These are phyloP conservation scores for Penicillium egyptiacum DNA, from an alignment of 495 filamentous ascomycete genomes.

Conservation along the genomic window DNA sequence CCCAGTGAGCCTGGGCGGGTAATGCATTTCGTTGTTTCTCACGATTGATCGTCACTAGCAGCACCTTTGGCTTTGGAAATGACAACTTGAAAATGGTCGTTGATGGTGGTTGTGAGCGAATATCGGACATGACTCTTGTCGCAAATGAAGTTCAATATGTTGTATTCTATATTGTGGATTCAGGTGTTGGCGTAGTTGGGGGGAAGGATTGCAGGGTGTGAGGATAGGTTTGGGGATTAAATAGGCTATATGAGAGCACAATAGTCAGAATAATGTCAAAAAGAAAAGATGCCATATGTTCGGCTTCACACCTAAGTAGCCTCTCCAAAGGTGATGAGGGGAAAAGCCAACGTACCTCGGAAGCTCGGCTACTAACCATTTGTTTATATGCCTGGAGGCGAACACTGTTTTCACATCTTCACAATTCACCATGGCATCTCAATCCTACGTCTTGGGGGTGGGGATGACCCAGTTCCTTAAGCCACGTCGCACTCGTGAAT, in stretches of 20 bases:
- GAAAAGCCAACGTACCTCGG: conserved; percentile 14
- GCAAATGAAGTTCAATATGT: not conserved
- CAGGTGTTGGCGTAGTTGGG: not conserved
- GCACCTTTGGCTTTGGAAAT: conserved; percentile 34
- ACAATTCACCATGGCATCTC: conserved; percentile 4
- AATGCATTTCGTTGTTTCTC: conserved; percentile 44
- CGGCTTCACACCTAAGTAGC: not conserved
- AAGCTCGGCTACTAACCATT: conserved; percentile 10
- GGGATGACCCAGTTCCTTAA: conserved; percentile 27
- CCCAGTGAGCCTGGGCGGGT: conserved; percentile 43
- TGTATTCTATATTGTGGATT: not conserved
- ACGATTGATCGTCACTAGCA: conserved; percentile 39
- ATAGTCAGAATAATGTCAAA: not conserved
- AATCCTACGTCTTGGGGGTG: conserved; percentile 22
- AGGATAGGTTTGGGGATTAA: not conserved
- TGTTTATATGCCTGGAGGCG: no score
- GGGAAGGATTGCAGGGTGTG: not conserved
- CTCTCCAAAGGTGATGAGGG: not conserved
- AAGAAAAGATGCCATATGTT: not conserved
- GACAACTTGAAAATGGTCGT: conserved; percentile 24
- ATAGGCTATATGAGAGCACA: not conserved
- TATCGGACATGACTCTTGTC: conserved; percentile 4
- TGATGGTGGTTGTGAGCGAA: conserved; percentile 17
- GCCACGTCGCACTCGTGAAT: conserved; percentile 26
- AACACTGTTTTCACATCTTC: no score